Percentiles rank a stretch among this genome's conserved stretches.
Evolutionary conservation across 2,329 filamentous ascomycete species (phyloP).

Genomic region (Pyrenochaeta sp.): DNA sequence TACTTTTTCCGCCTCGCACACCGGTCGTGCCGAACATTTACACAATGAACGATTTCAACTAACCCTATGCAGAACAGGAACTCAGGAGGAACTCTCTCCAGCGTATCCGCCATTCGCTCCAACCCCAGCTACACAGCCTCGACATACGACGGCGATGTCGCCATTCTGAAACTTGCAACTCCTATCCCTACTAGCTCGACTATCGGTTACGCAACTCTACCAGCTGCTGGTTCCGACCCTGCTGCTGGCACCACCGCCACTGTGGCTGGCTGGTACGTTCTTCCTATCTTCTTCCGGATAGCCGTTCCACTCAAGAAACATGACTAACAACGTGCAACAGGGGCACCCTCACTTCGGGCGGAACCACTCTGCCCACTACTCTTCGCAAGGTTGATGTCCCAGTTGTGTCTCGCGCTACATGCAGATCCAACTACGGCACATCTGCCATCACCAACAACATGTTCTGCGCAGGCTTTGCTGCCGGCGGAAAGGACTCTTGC

Average conservation of each 20-base stretch:
- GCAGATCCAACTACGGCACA: constrained; percentile 23
- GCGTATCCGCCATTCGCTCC: constrained; percentile 18
- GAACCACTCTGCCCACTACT: constrained; percentile 11
- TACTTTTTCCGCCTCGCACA: not conserved
- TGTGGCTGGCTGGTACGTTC: constrained; percentile 31
- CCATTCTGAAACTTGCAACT: constrained; percentile 30
- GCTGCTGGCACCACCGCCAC: constrained; percentile 19
- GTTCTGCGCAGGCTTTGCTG: constrained; percentile 29
- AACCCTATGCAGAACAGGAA: constrained; percentile 15
- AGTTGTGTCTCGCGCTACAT: constrained; percentile 27
- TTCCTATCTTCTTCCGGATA: not conserved
- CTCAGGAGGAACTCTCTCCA: constrained; percentile 24
- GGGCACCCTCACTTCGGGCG: constrained; percentile 22
- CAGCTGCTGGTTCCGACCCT: constrained; percentile 29
- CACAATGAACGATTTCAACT: not conserved
- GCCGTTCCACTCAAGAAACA: not conserved
- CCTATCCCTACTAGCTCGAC: constrained; percentile 28
- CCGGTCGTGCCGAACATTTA: not conserved
- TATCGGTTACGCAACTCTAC: constrained; percentile 26
- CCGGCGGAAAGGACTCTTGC: constrained; percentile 39
- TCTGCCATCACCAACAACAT: constrained; percentile 29
- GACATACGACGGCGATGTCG: constrained; percentile 27
- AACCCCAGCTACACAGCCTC: constrained; percentile 23
- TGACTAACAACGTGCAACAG: not conserved
- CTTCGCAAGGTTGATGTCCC: constrained; percentile 36